These are phyloP conservation scores for Lagenaria siceraria DNA, from an alignment of 306 rosid genomes.

Conservation along the genomic window DNA sequence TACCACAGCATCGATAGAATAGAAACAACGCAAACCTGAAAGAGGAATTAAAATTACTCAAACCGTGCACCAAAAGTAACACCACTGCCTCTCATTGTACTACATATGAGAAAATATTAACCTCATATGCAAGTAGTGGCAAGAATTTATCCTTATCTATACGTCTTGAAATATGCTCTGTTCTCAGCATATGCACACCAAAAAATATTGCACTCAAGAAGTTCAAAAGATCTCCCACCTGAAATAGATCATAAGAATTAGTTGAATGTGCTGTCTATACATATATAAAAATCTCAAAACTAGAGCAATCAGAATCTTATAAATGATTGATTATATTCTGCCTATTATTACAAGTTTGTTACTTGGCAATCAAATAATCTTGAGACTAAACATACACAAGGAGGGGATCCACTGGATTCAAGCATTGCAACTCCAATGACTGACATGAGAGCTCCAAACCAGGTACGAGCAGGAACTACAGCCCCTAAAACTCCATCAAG, in stretches of 20 bases:
- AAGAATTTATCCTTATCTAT: constrained; percentile 45
- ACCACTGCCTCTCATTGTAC: background rate
- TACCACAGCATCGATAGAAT: constrained; percentile 48
- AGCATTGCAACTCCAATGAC: constrained; percentile 62
- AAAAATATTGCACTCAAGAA: constrained; percentile 59
- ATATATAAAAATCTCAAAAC: background rate
- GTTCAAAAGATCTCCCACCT: constrained; percentile 70
- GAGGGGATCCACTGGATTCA: constrained; percentile 69
- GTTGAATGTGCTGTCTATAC: background rate
- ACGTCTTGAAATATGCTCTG: constrained; percentile 54
- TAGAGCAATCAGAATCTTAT: background rate
- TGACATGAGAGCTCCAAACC: constrained; percentile 66
- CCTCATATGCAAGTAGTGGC: constrained; percentile 64
- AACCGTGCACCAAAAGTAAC: constrained; percentile 4
- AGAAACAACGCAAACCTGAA: constrained; percentile 50
- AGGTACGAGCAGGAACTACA: constrained; percentile 44
- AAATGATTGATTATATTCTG: background rate
- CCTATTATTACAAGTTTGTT: background rate
- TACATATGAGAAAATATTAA: constrained; percentile 11
- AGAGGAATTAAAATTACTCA: constrained; percentile 6
- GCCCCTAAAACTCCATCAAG: constrained; percentile 74
- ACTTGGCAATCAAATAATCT: background rate
- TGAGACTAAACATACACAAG: constrained; percentile 27
- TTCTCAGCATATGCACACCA: constrained; percentile 71
- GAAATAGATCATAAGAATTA: constrained; percentile 5